A percentile compares a stretch with the other conserved stretches of the same genome.
Conservation (phyloP, 352 stramenopile genomes). For the Globisporangium viniferum region DNA sequence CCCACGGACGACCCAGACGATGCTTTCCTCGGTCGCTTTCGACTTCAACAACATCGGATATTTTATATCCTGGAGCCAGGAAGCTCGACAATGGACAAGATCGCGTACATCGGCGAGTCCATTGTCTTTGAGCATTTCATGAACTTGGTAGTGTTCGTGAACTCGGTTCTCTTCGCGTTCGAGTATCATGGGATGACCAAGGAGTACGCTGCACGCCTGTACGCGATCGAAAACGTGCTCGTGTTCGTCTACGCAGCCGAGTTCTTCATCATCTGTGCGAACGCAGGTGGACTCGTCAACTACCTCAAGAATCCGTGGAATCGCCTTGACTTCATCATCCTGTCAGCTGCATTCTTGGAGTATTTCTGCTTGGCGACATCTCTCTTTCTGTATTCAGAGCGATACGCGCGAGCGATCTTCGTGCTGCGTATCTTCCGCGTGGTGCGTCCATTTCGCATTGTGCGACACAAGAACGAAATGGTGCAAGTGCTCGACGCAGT, state of each 20-base stretch:
- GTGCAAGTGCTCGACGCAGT: conserved; percentile 70
- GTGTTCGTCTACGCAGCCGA: conserved; percentile 72
- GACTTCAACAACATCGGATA: conserved; percentile 52
- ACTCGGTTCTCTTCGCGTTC: conserved; percentile 71
- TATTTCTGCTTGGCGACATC: conserved; percentile 58
- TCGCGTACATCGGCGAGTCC: conserved; percentile 49
- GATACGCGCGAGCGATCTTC: conserved; percentile 69
- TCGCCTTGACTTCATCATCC: conserved; percentile 68
- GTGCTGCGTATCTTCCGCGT: conserved; percentile 79
- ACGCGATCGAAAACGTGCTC: conserved; percentile 60
- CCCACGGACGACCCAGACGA: conserved; percentile 41
- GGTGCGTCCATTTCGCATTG: conserved; percentile 68
- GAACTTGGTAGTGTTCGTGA: conserved; percentile 72
- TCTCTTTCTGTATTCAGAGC: conserved; percentile 59
- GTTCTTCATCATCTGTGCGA: conserved; percentile 60
- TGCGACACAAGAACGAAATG: conserved; percentile 74
- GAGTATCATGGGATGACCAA: conserved; percentile 72
- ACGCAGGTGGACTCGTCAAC: conserved; percentile 44
- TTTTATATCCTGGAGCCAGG: conserved; percentile 63
- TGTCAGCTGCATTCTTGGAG: conserved; percentile 63
- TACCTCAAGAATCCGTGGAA: conserved; percentile 85
- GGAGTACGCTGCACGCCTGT: conserved; percentile 53
- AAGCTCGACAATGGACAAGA: conserved; percentile 44
- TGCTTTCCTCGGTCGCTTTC: conserved; percentile 55
- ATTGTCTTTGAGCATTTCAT: conserved; percentile 73